Percentiles rank a stretch among this genome's conserved stretches.
These are phyloP conservation scores for Ammopiptanthus mongolicus DNA, from an alignment of 306 rosid genomes.

Conservation along the genomic window DNA sequence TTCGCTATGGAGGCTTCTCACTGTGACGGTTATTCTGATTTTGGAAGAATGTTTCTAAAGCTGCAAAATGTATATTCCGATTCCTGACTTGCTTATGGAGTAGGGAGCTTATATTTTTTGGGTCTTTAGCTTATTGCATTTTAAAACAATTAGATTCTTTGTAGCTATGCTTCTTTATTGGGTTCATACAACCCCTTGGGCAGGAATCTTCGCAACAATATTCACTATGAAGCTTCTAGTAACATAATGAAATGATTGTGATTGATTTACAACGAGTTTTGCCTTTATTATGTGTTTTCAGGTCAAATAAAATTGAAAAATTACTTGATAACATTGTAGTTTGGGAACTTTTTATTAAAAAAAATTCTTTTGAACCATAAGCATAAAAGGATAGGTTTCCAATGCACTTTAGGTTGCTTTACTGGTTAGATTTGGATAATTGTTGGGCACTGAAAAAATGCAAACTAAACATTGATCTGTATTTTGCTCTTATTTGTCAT, in stretches of 20 bases:
- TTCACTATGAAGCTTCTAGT: not conserved
- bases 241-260: not conserved
- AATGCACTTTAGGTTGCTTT: not conserved
- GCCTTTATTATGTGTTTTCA: not conserved
- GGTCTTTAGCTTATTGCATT: not conserved
- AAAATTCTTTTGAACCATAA: not conserved
- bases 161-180: not conserved
- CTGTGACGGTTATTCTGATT: constrained; percentile 58
- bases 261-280: not conserved
- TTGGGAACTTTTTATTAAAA: not conserved
- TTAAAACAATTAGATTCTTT: not conserved
- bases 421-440: not conserved
- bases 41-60: constrained; percentile 74
- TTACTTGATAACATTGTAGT: not conserved
- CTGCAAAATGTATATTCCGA: constrained; percentile 58
- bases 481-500: not conserved
- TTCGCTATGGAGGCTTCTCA: constrained; percentile 70
- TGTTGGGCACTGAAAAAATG: not conserved
- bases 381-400: not conserved
- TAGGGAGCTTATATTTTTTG: not conserved
- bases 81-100: constrained; percentile 21
- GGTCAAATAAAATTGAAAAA: not conserved
- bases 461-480: not conserved
- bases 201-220: not conserved
- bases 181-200: not conserved